phyloP scores from a whole-genome alignment of 768 basidiomycete genomes.

The Tricholomella constricta region DNA sequence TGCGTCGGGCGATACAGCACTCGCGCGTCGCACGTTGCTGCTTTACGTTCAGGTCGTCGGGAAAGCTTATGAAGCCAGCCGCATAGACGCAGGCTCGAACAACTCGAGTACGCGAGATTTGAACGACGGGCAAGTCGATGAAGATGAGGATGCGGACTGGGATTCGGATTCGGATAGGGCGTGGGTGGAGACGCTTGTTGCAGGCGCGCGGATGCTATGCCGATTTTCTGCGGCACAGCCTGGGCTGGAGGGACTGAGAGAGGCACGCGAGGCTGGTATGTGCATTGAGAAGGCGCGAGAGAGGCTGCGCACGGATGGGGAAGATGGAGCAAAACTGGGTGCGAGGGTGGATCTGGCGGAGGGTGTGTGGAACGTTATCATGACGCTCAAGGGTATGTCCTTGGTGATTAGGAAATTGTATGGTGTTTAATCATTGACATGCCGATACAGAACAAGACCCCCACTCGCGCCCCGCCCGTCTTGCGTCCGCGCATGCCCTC shows the following conservation, averaged over 20 bases:
- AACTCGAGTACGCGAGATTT: conserved; percentile 8
- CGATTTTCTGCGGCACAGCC: conserved; percentile 37
- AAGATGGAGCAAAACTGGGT: conserved; percentile 40
- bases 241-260: conserved; percentile 51
- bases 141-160: conserved; percentile 56
- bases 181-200: conserved; percentile 79
- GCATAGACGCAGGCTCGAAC: conserved; percentile 2
- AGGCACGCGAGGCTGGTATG: conserved; percentile 61
- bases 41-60: conserved; percentile 84
- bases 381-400: conserved; percentile 66
- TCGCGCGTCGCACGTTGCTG: conserved; percentile 74
- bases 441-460: conserved; percentile 60
- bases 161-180: conserved; percentile 41
- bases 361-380: conserved; percentile 71
- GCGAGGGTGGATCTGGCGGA: conserved; percentile 68
- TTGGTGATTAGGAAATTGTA: background rate
- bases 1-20: conserved; percentile 55
- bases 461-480: conserved; percentile 55
- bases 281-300: conserved; percentile 62
- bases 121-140: conserved; percentile 15
- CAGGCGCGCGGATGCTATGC: conserved; percentile 79
- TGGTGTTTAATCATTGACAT: background rate
- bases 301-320: conserved; percentile 50
- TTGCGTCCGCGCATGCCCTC: conserved; percentile 56
- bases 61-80: conserved; percentile 72